A percentile compares a stretch with the other conserved stretches of the same genome.
phyloP scores from a whole-genome alignment of 2,329 filamentous ascomycete genomes.

The Colletotrichum horii region DNA sequence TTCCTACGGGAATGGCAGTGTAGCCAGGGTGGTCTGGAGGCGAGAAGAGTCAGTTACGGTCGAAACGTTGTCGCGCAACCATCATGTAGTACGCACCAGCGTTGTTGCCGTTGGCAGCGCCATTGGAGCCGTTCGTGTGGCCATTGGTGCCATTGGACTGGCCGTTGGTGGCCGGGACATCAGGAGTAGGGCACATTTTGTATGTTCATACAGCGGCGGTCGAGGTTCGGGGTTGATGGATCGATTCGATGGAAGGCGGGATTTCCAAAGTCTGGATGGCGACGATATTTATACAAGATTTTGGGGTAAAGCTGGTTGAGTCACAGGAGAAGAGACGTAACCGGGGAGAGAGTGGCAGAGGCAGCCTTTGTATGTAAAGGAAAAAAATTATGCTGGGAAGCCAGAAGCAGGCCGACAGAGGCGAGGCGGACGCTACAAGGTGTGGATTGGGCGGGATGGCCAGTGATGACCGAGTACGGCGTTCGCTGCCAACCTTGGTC shows the following conservation, averaged over 20 bases:
- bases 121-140: slow-evolving; percentile 16
- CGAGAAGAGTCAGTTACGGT: not conserved
- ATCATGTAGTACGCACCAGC: slow-evolving; percentile 4
- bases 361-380: not conserved
- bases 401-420: slow-evolving; percentile 1
- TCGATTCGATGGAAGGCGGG: not conserved
- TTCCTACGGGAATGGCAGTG: slow-evolving; percentile 18
- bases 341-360: not conserved
- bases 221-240: not conserved
- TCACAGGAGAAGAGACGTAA: slow-evolving; percentile 4
- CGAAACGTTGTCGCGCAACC: not conserved
- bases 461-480: slow-evolving; percentile 22
- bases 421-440: slow-evolving; percentile 19
- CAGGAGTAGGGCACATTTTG: slow-evolving; percentile 23
- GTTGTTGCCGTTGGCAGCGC: slow-evolving; percentile 11
- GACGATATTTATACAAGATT: slow-evolving; percentile 7
- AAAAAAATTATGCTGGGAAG: slow-evolving; percentile 4
- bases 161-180: slow-evolving; percentile 20
- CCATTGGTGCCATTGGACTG: slow-evolving; percentile 19
- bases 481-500: slow-evolving; percentile 4
- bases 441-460: slow-evolving; percentile 23
- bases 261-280: not conserved
- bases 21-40: slow-evolving; percentile 18
- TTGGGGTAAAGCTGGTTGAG: slow-evolving; percentile 9
- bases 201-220: slow-evolving; percentile 10